Evolutionary conservation across 2,329 filamentous ascomycete genomes (phyloP), one percentile per base, ranked within the genome.

Genomic region (Cordyceps cateniannulata): DNA sequence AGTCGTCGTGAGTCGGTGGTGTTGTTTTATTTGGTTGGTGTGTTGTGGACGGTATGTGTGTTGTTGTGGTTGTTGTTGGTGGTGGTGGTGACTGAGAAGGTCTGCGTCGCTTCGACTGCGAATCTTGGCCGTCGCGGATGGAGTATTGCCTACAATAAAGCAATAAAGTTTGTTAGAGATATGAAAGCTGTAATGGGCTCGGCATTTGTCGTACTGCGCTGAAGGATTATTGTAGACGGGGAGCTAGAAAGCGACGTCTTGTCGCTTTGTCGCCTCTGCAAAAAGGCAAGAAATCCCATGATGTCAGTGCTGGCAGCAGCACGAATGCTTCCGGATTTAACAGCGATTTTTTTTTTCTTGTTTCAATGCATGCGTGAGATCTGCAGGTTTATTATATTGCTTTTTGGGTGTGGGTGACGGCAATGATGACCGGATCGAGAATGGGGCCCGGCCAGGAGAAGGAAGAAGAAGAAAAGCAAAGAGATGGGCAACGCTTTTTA

Each of bases 281-380:
- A 25, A 35, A 61, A 61, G 18, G 59, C 25, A 20, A 61, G 47
- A 27, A 61, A 52, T 8, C 59, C 59, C 59, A 61, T 61, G 27
- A 8, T 51, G 52, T 25, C 24, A n/a, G 32, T 38, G 22, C 29
- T 12, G 48, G 29, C 20, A 8, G 12, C 16, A 40, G 40, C 58
- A 54, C 10, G n/a, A 53, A 49, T 18, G 38, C 38, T 44, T 24
- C 48, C 16, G 12, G 3, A 6, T 5, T 18, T 8, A 24, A 2
- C 14, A 50, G 12, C 32, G 14, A 14, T 18, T n/a, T n/a, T n/a
- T n/a, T n/a, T n/a, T n/a, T n/a, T n/a, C n/a, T n/a, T 24, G 24
- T 52, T 18, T 38, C 9, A 57, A 14, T 32, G 45, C 54, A 57
- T 58, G 45, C 8, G 55, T 50, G 47, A 22, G 55, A 58, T 42